Percentiles rank a stretch among this genome's conserved stretches.
Evolutionary conservation across 306 rosid species (phyloP).

Genomic region (Sphenostylis stenocarpa): DNA sequence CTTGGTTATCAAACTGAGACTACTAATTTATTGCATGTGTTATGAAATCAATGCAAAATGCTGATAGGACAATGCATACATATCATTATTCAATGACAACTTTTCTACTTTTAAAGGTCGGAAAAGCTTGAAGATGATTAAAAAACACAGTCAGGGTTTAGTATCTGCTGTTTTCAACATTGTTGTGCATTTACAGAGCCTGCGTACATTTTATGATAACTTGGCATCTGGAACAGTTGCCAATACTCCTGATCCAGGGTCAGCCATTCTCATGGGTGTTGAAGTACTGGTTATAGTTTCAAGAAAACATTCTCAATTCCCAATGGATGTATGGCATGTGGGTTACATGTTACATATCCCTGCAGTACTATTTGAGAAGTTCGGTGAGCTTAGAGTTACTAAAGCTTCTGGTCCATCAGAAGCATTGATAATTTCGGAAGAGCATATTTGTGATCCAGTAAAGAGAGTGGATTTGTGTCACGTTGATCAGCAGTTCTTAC

Average conservation of each 20-base stretch:
- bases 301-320: constrained; percentile 66
- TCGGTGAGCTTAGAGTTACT: constrained; percentile 54
- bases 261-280: constrained; percentile 90
- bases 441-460: constrained; percentile 43
- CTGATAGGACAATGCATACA: constrained; percentile 13
- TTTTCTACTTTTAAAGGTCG: constrained; percentile 50
- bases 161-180: constrained; percentile 64
- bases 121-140: constrained; percentile 70
- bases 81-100: constrained; percentile 29
- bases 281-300: constrained; percentile 73
- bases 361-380: constrained; percentile 70
- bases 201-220: constrained; percentile 54
- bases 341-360: constrained; percentile 78
- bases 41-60: constrained; percentile 3
- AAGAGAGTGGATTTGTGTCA: constrained; percentile 37
- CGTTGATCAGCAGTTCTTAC: constrained; percentile 58
- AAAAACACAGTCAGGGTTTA: constrained; percentile 70
- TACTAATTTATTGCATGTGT: constrained; percentile 12
- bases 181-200: constrained; percentile 75
- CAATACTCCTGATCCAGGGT: constrained; percentile 75
- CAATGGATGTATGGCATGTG: constrained; percentile 69
- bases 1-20: background rate
- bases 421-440: constrained; percentile 33
- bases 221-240: constrained; percentile 34
- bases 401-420: constrained; percentile 43